These are phyloP conservation scores for Tritrichomonas foetus DNA, from an alignment of 208 protist genomes.

Conservation along the genomic window DNA sequence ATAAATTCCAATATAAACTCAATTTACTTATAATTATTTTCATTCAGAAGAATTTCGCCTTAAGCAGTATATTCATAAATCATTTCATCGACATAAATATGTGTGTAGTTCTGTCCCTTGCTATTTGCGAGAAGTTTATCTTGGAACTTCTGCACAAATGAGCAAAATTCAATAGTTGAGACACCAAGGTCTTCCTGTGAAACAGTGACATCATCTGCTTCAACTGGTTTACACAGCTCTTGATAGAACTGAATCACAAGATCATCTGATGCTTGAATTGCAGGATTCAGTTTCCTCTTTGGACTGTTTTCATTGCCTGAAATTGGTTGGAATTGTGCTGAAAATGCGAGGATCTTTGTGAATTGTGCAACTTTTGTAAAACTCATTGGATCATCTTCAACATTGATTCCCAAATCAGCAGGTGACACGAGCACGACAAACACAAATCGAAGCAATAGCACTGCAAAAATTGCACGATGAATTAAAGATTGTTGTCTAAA, in stretches of 20 bases:
- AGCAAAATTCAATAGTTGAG: no score
- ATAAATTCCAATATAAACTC: no score
- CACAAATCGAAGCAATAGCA: not conserved
- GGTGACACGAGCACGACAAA: not conserved
- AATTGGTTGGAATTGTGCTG: not conserved
- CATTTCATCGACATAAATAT: no score
- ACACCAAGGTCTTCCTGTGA: no score
- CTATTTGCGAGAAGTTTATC: no score
- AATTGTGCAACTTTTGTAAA: not conserved
- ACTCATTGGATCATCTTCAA: not conserved
- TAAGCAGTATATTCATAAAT: no score
- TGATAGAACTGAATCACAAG: not conserved
- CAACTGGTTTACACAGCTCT: not conserved
- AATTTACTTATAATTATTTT: no score
- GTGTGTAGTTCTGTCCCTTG: no score
- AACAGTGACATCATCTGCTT: no score
- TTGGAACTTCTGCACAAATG: no score
- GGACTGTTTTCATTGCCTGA: not conserved
- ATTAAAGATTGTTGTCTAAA: not conserved
- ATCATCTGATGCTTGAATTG: not conserved
- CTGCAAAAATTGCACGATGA: not conserved
- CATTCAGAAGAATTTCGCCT: no score
- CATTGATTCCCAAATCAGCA: not conserved
- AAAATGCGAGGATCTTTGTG: not conserved
- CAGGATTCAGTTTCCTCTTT: not conserved